Base-by-base conservation (phyloP, 331 rosid genomes). In the Quercus phellos region DNA sequence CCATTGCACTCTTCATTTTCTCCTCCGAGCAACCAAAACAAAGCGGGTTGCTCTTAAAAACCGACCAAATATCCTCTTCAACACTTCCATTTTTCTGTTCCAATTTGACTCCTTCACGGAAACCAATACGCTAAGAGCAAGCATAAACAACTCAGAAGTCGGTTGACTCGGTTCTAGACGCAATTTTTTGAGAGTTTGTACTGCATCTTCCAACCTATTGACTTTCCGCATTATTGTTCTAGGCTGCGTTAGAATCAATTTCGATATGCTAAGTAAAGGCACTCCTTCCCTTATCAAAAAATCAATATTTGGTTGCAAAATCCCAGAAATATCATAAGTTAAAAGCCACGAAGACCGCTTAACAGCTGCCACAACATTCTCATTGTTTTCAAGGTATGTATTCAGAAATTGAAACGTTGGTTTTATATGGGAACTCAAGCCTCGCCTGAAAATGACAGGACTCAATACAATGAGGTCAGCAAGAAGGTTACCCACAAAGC, bases 31-130 rank as follows among this genome's bases (percentile, higher is more conserved):
- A 77, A 35, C 21, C 68, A 7, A 77, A 77, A 68, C 6, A 77
- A 4, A 0, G 2, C 17, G 80, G 80, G 14, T 34, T 61, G 32
- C 16, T 51, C 55, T 68, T 68, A 6, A 77, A 77, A 11, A 74
- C 69, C 21, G 2, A 21, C 0, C 53, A 16, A 68, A 77, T 38
- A 6, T 68, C 75, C 18, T 68, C 51, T 77, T 68, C 26, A 68
- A 68, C 34, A 68, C 27, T 16, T 54, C 43, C 6, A 77, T 9
- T 68, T 77, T 77, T 26, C 55, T 68, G 38, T 55, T 34, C 80
- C 80, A 77, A 21, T 7, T 77, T 34, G 80, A 22, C 6, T 69
- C 80, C 7, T 35, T 77, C 80, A 77, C 22, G 2, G 80, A 77
- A 22, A 55, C 7, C 50, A 16, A 54, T 5, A 34, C 56, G 1